A percentile compares a stretch with the other conserved stretches of the same genome.
These are phyloP conservation scores for Cytospora mali DNA, from an alignment of 2,329 filamentous ascomycete genomes.

Conservation along the genomic window DNA sequence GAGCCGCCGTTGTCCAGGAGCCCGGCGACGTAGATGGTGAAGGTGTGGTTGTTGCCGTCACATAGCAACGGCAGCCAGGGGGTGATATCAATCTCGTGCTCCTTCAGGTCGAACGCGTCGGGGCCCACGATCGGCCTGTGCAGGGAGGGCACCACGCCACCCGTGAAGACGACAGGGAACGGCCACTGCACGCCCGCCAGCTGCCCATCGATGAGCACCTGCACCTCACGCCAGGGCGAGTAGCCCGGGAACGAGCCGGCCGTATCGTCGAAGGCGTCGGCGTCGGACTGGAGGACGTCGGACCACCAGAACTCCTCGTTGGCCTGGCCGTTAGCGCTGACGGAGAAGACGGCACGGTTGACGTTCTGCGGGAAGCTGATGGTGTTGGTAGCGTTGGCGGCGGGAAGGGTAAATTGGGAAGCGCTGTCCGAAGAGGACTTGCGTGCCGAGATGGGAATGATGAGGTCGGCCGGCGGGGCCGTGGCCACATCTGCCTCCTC, in stretches of 20 bases:
- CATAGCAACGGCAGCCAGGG: slow-evolving; percentile 72
- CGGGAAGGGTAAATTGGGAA: slow-evolving; percentile 70
- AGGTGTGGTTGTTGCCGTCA: slow-evolving; percentile 65
- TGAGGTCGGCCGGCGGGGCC: slow-evolving; percentile 59
- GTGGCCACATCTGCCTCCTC: slow-evolving; percentile 42
- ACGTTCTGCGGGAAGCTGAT: slow-evolving; percentile 67
- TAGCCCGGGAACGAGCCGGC: slow-evolving; percentile 65
- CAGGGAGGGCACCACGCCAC: slow-evolving; percentile 74
- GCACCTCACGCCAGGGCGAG: slow-evolving; percentile 77
- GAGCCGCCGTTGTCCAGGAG: slow-evolving; percentile 58
- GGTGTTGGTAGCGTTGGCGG: slow-evolving; percentile 59
- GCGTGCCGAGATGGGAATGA: slow-evolving; percentile 67
- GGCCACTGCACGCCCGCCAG: slow-evolving; percentile 80
- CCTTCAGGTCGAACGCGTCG: slow-evolving; percentile 76
- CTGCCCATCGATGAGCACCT: slow-evolving; percentile 71
- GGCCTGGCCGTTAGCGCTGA: slow-evolving; percentile 77
- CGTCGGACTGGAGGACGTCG: slow-evolving; percentile 69
- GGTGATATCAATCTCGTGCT: slow-evolving; percentile 82
- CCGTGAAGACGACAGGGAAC: slow-evolving; percentile 81
- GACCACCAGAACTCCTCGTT: slow-evolving; percentile 86
- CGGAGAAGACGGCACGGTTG: slow-evolving; percentile 70
- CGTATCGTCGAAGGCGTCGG: slow-evolving; percentile 58
- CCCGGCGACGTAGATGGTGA: slow-evolving; percentile 69
- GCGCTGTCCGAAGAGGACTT: slow-evolving; percentile 52
- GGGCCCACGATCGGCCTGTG: slow-evolving; percentile 79